Conservation (phyloP, 345 rosid genomes). For the Garcia nutans region DNA sequence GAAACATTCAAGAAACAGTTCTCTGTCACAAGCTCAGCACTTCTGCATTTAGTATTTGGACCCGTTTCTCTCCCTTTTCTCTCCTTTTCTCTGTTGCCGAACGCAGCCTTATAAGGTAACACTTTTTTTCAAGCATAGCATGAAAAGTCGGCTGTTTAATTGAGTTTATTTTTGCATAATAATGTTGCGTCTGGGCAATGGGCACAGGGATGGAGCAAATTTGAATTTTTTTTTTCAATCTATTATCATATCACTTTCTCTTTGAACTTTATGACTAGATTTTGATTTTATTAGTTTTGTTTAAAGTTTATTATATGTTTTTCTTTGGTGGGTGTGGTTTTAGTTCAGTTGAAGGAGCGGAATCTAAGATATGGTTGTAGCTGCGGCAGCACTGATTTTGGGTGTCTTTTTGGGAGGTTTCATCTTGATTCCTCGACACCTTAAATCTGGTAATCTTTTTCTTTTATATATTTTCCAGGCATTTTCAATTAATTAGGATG, state of each 20-base stretch:
- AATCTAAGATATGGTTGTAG: constrained; percentile 22
- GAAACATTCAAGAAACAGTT: too few relatives aligned
- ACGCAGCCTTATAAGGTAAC: background rate
- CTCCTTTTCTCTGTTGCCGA: background rate
- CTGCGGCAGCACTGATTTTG: constrained; percentile 25
- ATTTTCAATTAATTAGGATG: background rate
- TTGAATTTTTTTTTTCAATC: background rate
- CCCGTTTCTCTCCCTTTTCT: background rate
- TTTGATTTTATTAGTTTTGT: background rate
- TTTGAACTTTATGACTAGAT: background rate
- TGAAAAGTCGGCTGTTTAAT: background rate
- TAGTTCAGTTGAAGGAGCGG: background rate
- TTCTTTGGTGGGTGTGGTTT: background rate
- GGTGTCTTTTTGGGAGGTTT: constrained; percentile 26
- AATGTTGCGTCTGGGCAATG: background rate
- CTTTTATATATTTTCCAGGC: background rate
- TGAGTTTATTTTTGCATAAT: background rate
- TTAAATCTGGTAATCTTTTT: constrained; percentile 21
- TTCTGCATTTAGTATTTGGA: background rate
- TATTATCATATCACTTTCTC: background rate
- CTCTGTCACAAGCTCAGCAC: background rate
- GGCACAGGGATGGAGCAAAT: background rate
- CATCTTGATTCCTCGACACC: constrained; percentile 20
- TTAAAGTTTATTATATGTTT: background rate
- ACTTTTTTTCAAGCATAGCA: background rate